Evolutionary conservation across 169 alveolate genomes (phyloP).

Genomic region (Plasmodium relictum): DNA sequence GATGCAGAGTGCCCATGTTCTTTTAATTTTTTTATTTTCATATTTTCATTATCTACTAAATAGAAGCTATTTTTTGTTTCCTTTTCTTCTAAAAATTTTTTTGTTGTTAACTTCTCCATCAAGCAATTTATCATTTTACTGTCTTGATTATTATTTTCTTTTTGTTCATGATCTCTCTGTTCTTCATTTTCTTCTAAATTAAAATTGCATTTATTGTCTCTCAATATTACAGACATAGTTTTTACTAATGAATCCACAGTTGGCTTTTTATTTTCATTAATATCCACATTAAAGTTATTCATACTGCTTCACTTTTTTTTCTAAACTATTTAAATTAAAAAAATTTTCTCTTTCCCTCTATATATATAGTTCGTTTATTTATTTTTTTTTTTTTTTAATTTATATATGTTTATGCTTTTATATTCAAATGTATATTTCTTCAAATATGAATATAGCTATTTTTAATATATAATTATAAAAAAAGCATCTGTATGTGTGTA

Average conservation of each 20-base stretch:
- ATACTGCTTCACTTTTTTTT: background rate
- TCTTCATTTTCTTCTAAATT: constrained; percentile 43
- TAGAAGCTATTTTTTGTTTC: constrained; percentile 55
- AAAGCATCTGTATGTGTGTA: too few species aligned
- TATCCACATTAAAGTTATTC: constrained; percentile 11
- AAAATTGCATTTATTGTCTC: constrained; percentile 44
- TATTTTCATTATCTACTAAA: constrained; percentile 69
- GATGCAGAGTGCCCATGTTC: constrained; percentile 84
- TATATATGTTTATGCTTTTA: background rate
- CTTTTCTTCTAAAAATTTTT: constrained; percentile 60
- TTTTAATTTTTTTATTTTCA: constrained; percentile 76
- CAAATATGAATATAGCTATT: background rate
- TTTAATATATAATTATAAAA: background rate
- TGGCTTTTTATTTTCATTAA: constrained; percentile 7
- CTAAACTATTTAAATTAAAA: background rate
- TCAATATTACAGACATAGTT: constrained; percentile 40
- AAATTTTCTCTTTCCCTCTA: background rate
- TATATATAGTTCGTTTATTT: background rate
- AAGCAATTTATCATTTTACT: constrained; percentile 67
- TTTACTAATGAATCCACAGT: constrained; percentile 1
- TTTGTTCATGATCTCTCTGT: constrained; percentile 1
- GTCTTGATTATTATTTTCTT: constrained; percentile 10
- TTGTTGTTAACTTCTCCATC: constrained; percentile 67
- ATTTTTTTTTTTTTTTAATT: too few species aligned
- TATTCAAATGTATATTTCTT: background rate